Conservation (phyloP, 345 rosid genomes). For the Ceriops tagal region DNA sequence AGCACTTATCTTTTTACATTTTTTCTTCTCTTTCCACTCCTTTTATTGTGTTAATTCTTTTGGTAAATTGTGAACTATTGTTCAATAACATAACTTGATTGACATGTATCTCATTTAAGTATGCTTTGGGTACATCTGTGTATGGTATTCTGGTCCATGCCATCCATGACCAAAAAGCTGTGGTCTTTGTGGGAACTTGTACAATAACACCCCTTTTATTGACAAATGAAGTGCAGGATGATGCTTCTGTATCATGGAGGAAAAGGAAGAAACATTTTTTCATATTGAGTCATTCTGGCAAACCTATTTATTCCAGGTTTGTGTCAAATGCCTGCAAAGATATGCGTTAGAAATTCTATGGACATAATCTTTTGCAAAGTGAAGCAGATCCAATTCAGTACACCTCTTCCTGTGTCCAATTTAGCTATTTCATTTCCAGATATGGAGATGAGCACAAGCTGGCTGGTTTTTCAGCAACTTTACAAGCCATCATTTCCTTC, state of each 20-base stretch:
- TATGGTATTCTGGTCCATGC: not conserved
- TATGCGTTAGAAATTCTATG: not conserved
- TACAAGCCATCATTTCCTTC: conserved; percentile 97
- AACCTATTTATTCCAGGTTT: conserved; percentile 98
- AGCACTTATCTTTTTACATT: too few relatives aligned
- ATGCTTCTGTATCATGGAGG: conserved; percentile 93
- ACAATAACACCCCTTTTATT: conserved; percentile 20
- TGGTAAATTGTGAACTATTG: too few relatives aligned
- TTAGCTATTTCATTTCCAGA: conserved; percentile 34
- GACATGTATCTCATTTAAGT: too few relatives aligned
- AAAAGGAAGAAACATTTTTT: conserved; percentile 99
- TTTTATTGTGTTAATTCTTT: too few relatives aligned
- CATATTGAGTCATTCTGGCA: conserved; percentile 93
- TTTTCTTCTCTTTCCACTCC: too few relatives aligned
- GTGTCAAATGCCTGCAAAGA: conserved; percentile 5
- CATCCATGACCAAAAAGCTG: not conserved
- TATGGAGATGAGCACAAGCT: conserved; percentile 98
- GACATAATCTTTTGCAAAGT: not conserved
- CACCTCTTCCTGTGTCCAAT: conserved; percentile 1
- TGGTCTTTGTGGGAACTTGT: not conserved
- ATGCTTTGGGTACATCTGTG: too few relatives aligned
- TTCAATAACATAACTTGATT: too few relatives aligned
- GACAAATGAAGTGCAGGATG: conserved; percentile 79
- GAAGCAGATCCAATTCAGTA: not conserved
- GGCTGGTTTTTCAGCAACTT: conserved; percentile 97